Percentiles rank a stretch among this genome's conserved stretches.
Conservation (phyloP, 805 yeast species). For the Candida lessepsii region DNA sequence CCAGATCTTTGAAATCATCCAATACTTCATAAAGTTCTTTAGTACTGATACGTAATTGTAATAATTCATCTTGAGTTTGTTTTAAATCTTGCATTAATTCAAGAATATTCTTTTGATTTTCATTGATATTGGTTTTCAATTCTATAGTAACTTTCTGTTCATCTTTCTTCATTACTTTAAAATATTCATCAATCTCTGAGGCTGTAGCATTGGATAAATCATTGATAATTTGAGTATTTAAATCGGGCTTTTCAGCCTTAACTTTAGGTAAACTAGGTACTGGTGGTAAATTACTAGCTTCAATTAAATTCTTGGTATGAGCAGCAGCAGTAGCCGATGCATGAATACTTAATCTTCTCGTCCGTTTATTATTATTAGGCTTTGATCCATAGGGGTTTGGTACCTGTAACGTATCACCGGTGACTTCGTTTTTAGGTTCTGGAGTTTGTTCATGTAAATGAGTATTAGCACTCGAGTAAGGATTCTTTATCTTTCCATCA, state of each 20-base stretch:
- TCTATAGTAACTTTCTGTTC: slow-evolving; percentile 52
- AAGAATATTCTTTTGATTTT: slow-evolving; percentile 61
- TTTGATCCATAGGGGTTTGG: slow-evolving; percentile 19
- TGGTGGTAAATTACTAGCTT: slow-evolving; percentile 29
- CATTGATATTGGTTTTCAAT: slow-evolving; percentile 56
- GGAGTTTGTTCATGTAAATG: slow-evolving; percentile 11
- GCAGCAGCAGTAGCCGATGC: slow-evolving; percentile 37
- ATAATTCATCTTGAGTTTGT: slow-evolving; percentile 63
- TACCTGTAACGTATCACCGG: slow-evolving; percentile 9
- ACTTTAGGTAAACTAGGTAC: slow-evolving; percentile 22
- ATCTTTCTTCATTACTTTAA: slow-evolving; percentile 50
- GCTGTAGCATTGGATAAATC: slow-evolving; percentile 67
- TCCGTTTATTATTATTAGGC: slow-evolving; percentile 12
- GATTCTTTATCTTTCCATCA: slow-evolving; percentile 19
- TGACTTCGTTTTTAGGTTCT: background rate
- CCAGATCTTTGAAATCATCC: slow-evolving; percentile 56
- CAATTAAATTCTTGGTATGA: slow-evolving; percentile 23
- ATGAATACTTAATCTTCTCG: slow-evolving; percentile 36
- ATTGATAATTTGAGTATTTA: slow-evolving; percentile 20
- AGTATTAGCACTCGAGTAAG: slow-evolving; percentile 25
- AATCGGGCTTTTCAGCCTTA: slow-evolving; percentile 1
- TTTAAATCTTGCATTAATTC: slow-evolving; percentile 59
- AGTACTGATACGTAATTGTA: slow-evolving; percentile 58
- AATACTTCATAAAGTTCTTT: slow-evolving; percentile 60
- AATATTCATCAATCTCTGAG: slow-evolving; percentile 67